These are phyloP conservation scores for Triglochin maritima DNA, from an alignment of 106 monocot genomes.

Conservation along the genomic window DNA sequence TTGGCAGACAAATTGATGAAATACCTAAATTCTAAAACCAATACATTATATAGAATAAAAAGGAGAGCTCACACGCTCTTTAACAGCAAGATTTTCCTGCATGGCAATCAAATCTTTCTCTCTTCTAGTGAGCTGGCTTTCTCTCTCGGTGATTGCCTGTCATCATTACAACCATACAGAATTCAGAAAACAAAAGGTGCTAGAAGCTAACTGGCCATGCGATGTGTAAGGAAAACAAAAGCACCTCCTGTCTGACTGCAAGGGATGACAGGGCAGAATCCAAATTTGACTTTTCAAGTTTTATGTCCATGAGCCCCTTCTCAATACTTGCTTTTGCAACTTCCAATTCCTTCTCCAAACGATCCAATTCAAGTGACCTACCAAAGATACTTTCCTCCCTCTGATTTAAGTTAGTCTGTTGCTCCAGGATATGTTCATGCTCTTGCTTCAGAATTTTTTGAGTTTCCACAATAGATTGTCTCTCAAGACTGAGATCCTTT, in stretches of 20 bases:
- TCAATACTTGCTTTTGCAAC: slow-evolving; percentile 33
- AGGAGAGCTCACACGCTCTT: slow-evolving; percentile 44
- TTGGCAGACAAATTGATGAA: too few relatives aligned
- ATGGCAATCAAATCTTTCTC: slow-evolving; percentile 63
- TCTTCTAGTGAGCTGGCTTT: slow-evolving; percentile 47
- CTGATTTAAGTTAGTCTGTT: slow-evolving; percentile 49
- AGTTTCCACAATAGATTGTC: slow-evolving; percentile 52
- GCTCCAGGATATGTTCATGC: slow-evolving; percentile 53
- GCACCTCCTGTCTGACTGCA: slow-evolving; percentile 56
- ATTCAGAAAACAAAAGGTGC: not conserved
- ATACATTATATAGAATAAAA: not conserved
- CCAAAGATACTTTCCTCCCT: slow-evolving; percentile 49
- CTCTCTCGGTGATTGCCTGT: slow-evolving; percentile 58
- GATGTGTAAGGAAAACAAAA: not conserved
- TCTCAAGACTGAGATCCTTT: slow-evolving; percentile 48
- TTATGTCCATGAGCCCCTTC: slow-evolving; percentile 29
- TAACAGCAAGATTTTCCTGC: slow-evolving; percentile 62
- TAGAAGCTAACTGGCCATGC: not conserved
- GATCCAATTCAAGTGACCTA: slow-evolving; percentile 35
- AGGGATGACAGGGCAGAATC: slow-evolving; percentile 40
- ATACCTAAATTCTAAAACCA: not conserved
- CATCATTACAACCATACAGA: not conserved
- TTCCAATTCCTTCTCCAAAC: slow-evolving; percentile 46
- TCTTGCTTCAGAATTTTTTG: slow-evolving; percentile 61
- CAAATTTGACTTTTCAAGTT: slow-evolving; percentile 43